phyloP scores from a whole-genome alignment of 345 rosid genomes.

The Eucalyptus victrix region DNA sequence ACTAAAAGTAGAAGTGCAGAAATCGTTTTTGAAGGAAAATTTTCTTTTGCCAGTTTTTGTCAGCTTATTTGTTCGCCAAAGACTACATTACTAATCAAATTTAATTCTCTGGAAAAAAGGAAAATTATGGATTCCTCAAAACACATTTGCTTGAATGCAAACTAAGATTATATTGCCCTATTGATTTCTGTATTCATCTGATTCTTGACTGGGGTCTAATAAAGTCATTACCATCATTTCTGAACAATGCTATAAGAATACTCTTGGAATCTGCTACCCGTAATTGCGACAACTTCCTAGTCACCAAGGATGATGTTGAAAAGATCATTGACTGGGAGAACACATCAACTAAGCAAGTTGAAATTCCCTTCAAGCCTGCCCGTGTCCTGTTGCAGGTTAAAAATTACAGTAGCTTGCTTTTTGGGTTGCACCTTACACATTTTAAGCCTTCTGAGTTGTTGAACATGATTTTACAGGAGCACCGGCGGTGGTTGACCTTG shows the following conservation, averaged over 20 bases:
- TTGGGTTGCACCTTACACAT: background rate
- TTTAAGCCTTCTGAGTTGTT: background rate
- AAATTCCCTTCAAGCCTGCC: slow-evolving; percentile 89
- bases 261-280: slow-evolving; percentile 84
- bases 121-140: background rate
- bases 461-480: slow-evolving; percentile 87
- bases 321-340: slow-evolving; percentile 85
- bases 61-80: background rate
- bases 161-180: background rate
- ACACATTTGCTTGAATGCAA: background rate
- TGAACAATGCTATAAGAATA: slow-evolving; percentile 28
- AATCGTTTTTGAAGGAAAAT: background rate
- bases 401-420: background rate
- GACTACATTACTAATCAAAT: background rate
- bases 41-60: background rate
- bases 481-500: slow-evolving; percentile 82
- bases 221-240: background rate
- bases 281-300: slow-evolving; percentile 83
- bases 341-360: slow-evolving; percentile 46
- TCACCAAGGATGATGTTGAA: slow-evolving; percentile 75
- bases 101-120: background rate
- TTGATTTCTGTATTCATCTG: background rate
- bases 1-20: background rate
- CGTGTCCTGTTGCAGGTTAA: slow-evolving; percentile 71
- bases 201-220: background rate